Evolutionary conservation across 495 filamentous ascomycete genomes (phyloP).

Genomic region (Hyaloscypha variabilis): DNA sequence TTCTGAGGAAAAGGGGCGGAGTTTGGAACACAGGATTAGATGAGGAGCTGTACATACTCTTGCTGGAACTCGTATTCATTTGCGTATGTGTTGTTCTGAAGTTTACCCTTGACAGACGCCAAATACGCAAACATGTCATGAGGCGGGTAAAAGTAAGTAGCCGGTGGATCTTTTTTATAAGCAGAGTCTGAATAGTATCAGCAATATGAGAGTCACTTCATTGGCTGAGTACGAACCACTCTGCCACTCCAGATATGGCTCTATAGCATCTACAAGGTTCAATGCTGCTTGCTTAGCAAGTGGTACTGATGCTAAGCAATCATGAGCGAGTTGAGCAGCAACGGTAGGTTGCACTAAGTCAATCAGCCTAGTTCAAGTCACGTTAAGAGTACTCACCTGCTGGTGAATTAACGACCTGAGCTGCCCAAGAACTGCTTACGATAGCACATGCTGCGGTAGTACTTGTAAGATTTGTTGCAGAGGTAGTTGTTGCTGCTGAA

Average conservation of each 20-base stretch:
- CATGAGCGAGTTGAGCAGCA: slow-evolving; percentile 42
- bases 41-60: background rate
- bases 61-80: slow-evolving; percentile 40
- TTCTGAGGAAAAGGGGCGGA: too few relatives aligned
- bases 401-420: slow-evolving; percentile 32
- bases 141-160: slow-evolving; percentile 46
- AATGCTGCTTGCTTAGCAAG: slow-evolving; percentile 42
- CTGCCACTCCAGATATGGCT: slow-evolving; percentile 49
- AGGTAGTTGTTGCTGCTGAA: background rate
- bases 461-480: too few relatives aligned
- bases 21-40: too few relatives aligned
- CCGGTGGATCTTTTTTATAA: slow-evolving; percentile 45
- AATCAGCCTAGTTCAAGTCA: background rate
- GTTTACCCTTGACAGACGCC: slow-evolving; percentile 36
- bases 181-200: slow-evolving; percentile 30
- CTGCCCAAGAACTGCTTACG: slow-evolving; percentile 44
- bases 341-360: slow-evolving; percentile 31
- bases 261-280: slow-evolving; percentile 42
- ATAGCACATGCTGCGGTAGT: slow-evolving; percentile 38
- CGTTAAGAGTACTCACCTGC: slow-evolving; percentile 20
- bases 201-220: background rate
- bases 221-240: slow-evolving; percentile 26
- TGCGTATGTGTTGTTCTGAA: slow-evolving; percentile 41
- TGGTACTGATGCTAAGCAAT: slow-evolving; percentile 49
- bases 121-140: slow-evolving; percentile 46